Base-by-base conservation (phyloP, 2,329 filamentous ascomycete genomes). In the Colletotrichum agaves region DNA sequence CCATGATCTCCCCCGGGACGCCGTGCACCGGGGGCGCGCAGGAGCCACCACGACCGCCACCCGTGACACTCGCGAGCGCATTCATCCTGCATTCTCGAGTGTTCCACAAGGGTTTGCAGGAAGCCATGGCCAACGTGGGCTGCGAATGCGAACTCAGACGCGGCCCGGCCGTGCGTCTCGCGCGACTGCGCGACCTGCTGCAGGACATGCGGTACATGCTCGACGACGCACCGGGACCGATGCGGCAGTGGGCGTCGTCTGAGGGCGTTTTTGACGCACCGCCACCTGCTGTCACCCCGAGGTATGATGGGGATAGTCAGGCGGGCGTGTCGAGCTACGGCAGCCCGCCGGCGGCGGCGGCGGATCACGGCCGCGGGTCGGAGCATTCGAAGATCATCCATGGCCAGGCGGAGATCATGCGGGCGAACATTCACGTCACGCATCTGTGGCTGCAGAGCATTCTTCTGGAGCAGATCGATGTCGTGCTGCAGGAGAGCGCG, bases 391-490 rank as follows among this genome's bases (percentile, higher is more conserved):
- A 41, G 23, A 33, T 70, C 8, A 21, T 65, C 0, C 65, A 63
- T 6, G 71, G 66, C 0, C 74, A 73, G 49, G 62, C 65, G 19
- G 71, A 75, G 52, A 71, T 76, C 1, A 75, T 77, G 63, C 68
- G 78, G 4, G 76, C 75, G 0, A 79, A 80, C 21, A 67, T 80
- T 0, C 77, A 80, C 41, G 75, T 76, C 7, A 80, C 77, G 0
- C 78, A 80, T 61, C 67, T 80, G 1, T 80, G 78, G 78, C 71
- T 79, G 6, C 78, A 80, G 67, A 78, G 74, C 43, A 71, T 75
- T 5, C 69, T 79, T 0, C 70, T 78, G 2, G 78, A 80, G 39
- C 76, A 77, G 56, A 68, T 79, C 4, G 78, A 79, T 13, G 58
- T 71, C 4, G 53, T 72, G 8, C 23, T 74, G 2, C 72, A 72